Conservation (phyloP, 208 protist genomes). For the Leishmania braziliensis region DNA sequence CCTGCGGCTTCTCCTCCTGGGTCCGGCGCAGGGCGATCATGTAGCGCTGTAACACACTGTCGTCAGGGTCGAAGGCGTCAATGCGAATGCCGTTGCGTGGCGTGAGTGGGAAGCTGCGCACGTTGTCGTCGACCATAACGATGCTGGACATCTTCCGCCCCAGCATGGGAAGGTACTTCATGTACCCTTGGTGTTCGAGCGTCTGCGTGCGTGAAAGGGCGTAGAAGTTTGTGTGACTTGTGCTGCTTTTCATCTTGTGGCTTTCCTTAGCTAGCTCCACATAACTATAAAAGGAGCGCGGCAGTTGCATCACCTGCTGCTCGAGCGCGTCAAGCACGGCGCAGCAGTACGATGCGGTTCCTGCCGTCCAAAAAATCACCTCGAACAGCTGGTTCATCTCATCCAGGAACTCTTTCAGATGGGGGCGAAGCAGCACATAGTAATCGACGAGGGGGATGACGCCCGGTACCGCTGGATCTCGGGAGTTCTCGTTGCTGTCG, state of each 20-base stretch:
- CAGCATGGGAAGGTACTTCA: conserved; percentile 91
- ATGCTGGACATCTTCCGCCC: conserved; percentile 62
- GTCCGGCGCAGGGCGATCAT: conserved; percentile 30
- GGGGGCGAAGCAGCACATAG: conserved; percentile 61
- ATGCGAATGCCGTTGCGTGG: conserved; percentile 83
- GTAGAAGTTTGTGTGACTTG: conserved; percentile 81
- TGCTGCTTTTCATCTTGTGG: conserved; percentile 32
- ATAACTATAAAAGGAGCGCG: conserved; percentile 70
- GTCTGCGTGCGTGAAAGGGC: conserved; percentile 84
- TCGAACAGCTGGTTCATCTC: conserved; percentile 84
- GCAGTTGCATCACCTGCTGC: conserved; percentile 74
- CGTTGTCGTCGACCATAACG: conserved; percentile 89
- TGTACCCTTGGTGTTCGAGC: conserved; percentile 68
- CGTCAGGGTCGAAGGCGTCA: conserved; percentile 58
- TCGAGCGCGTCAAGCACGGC: conserved; percentile 79
- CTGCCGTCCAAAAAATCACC: conserved; percentile 89
- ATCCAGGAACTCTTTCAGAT: conserved; percentile 71
- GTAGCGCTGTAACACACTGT: conserved; percentile 50
- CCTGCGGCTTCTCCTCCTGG: conserved; percentile 28
- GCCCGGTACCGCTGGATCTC: conserved; percentile 21
- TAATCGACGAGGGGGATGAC: conserved; percentile 41
- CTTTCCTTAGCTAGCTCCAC: conserved; percentile 47
- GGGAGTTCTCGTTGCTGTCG: conserved; percentile 11
- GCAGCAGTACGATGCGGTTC: conserved; percentile 81
- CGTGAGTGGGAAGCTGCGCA: conserved; percentile 85